Evolutionary conservation across 2,329 filamentous ascomycete species (phyloP).

Genomic region (Pseudogymnoascus sp.): DNA sequence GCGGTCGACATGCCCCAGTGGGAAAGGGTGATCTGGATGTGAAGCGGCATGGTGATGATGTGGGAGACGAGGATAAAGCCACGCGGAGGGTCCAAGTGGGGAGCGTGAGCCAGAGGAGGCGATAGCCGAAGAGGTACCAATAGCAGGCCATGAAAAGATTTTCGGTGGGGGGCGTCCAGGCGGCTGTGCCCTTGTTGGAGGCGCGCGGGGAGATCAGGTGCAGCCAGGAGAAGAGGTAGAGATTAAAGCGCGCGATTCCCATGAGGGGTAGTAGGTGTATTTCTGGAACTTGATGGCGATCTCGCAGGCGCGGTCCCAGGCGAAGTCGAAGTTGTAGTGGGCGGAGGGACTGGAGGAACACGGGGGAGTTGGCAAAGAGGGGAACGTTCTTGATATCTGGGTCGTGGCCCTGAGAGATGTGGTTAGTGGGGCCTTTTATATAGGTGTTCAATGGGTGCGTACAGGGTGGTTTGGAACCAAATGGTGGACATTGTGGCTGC

Average conservation of each 20-base stretch:
- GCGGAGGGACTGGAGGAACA: slow-evolving; percentile 56
- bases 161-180: slow-evolving; percentile 63
- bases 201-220: slow-evolving; percentile 51
- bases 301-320: slow-evolving; percentile 55
- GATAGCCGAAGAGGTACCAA: slow-evolving; percentile 63
- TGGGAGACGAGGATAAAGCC: slow-evolving; percentile 58
- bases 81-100: slow-evolving; percentile 52
- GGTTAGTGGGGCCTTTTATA: not conserved
- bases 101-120: slow-evolving; percentile 52
- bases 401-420: slow-evolving; percentile 28
- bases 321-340: slow-evolving; percentile 56
- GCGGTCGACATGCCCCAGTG: slow-evolving; percentile 67
- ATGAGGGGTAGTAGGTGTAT: slow-evolving; percentile 65
- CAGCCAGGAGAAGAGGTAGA: slow-evolving; percentile 60
- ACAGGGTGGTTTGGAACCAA: slow-evolving; percentile 58
- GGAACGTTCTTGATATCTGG: slow-evolving; percentile 61
- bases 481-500: slow-evolving; percentile 62
- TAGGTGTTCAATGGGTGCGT: slow-evolving; percentile 25
- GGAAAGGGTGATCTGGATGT: slow-evolving; percentile 65
- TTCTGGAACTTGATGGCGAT: slow-evolving; percentile 54
- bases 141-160: slow-evolving; percentile 56
- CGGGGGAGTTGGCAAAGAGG: slow-evolving; percentile 59
- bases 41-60: slow-evolving; percentile 59
- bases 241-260: slow-evolving; percentile 63
- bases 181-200: slow-evolving; percentile 50